A percentile compares a stretch with the other conserved stretches of the same genome.
phyloP scores from a whole-genome alignment of 2,329 filamentous ascomycete genomes.

The Byssoonygena ceratinophila region DNA sequence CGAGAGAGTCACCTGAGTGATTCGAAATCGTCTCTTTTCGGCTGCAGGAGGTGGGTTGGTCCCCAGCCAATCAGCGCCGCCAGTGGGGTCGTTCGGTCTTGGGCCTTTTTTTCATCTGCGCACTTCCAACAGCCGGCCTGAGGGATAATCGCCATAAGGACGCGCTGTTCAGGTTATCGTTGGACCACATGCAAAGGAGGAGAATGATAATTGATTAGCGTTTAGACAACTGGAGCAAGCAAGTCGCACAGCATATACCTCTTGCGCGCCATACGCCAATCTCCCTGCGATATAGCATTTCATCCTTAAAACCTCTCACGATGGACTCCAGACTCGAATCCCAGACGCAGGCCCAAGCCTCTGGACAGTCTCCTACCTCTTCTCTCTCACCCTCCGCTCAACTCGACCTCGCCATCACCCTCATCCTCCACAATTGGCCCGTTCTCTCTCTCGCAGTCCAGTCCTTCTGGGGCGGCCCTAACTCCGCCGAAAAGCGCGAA shows the following conservation, averaged over 20 bases:
- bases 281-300: neutral
- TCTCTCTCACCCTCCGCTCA: slow-evolving; percentile 41
- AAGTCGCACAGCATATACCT: too few species aligned
- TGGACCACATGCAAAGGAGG: too few species aligned
- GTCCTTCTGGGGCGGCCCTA: slow-evolving; percentile 77
- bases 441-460: slow-evolving; percentile 77
- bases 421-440: slow-evolving; percentile 77
- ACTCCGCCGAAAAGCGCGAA: slow-evolving; percentile 78
- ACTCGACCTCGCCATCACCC: slow-evolving; percentile 80
- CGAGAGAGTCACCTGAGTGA: too few species aligned
- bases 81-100: neutral
- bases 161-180: too few species aligned
- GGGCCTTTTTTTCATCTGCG: neutral
- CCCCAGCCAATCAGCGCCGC: neutral
- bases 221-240: too few species aligned
- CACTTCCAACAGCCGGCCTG: too few species aligned
- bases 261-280: too few species aligned
- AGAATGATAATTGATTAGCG: too few species aligned
- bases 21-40: too few species aligned
- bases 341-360: neutral
- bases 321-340: neutral
- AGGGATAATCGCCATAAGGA: too few species aligned
- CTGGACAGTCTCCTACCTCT: neutral
- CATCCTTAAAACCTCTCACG: neutral
- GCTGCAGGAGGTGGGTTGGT: neutral